These are phyloP conservation scores for Thalassiosira sp. DNA, from an alignment of 352 stramenopile species.

Conservation along the genomic window DNA sequence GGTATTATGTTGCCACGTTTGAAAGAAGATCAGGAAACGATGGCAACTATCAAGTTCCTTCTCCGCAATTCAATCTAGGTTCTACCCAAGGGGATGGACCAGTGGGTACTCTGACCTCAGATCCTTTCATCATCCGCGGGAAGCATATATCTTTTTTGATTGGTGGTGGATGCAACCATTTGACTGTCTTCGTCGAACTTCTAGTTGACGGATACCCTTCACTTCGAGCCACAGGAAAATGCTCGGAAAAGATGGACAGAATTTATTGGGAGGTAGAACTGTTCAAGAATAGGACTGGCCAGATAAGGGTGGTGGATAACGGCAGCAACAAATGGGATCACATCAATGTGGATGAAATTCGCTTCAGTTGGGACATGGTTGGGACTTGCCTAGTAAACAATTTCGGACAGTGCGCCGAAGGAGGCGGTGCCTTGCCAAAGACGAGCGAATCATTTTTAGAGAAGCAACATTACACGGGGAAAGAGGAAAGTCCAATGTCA, in stretches of 20 bases:
- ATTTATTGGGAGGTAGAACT: slow-evolving; percentile 88
- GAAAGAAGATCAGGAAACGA: slow-evolving; percentile 85
- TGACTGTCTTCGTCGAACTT: slow-evolving; percentile 90
- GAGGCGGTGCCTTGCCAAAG: slow-evolving; percentile 44
- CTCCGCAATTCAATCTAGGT: slow-evolving; percentile 77
- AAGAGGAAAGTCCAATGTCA: slow-evolving; percentile 62
- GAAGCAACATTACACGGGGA: slow-evolving; percentile 51
- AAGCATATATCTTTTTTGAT: slow-evolving; percentile 91
- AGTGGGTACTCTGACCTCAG: slow-evolving; percentile 90
- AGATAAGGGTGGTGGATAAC: slow-evolving; percentile 93
- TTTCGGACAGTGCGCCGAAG: slow-evolving; percentile 46
- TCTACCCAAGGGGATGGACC: slow-evolving; percentile 88
- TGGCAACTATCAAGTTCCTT: slow-evolving; percentile 83
- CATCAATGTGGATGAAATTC: slow-evolving; percentile 95
- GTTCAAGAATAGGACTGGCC: slow-evolving; percentile 86
- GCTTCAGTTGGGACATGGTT: slow-evolving; percentile 88
- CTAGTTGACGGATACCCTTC: slow-evolving; percentile 90
- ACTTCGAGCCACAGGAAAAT: slow-evolving; percentile 88
- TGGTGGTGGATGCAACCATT: slow-evolving; percentile 92
- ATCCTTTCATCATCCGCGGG: slow-evolving; percentile 90
- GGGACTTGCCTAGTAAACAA: slow-evolving; percentile 38
- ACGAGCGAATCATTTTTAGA: slow-evolving; percentile 6
- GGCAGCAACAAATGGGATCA: slow-evolving; percentile 89
- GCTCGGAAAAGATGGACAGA: slow-evolving; percentile 88
- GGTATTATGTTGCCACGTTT: slow-evolving; percentile 94